Conservation (phyloP, 345 rosid genomes). For the Euphorbia pulcherrima region DNA sequence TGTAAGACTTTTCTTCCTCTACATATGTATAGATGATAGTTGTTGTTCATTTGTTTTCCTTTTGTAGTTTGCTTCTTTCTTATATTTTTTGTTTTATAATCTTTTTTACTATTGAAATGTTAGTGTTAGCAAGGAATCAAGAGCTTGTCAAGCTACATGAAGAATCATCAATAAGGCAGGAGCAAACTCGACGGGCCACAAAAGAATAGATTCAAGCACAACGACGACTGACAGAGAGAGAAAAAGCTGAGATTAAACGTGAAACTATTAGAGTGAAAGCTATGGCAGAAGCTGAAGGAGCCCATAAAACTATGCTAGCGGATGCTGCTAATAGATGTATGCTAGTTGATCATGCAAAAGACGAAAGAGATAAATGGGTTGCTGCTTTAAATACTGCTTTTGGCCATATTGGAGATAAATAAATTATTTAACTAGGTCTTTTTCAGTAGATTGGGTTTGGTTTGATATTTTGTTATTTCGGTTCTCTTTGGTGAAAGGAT, state of each 20-base stretch:
- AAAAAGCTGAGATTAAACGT: slow-evolving; percentile 96
- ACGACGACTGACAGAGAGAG: slow-evolving; percentile 85
- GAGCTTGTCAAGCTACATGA: slow-evolving; percentile 93
- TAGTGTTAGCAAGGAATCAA: slow-evolving; percentile 83
- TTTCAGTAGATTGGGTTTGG: background rate
- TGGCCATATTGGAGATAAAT: slow-evolving; percentile 85
- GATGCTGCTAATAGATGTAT: slow-evolving; percentile 89
- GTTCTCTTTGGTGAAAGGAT: background rate
- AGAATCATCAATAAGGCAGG: slow-evolving; percentile 81
- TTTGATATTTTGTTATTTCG: background rate
- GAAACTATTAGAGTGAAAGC: slow-evolving; percentile 91
- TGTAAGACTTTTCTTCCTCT: slow-evolving; percentile 36
- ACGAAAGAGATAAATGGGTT: slow-evolving; percentile 96
- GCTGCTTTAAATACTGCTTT: slow-evolving; percentile 90
- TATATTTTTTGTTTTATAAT: too few relatives aligned
- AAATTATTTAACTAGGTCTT: background rate
- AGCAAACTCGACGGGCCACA: slow-evolving; percentile 84
- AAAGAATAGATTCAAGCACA: slow-evolving; percentile 97
- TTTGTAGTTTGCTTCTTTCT: too few relatives aligned
- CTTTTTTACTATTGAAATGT: too few relatives aligned
- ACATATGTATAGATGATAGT: too few relatives aligned
- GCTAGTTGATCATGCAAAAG: slow-evolving; percentile 90
- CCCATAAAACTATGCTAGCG: slow-evolving; percentile 88
- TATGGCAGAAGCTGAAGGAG: slow-evolving; percentile 99
- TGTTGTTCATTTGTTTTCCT: too few relatives aligned